Evolutionary conservation across 805 yeast genomes (phyloP).

Genomic region (Candida peoriensis): DNA sequence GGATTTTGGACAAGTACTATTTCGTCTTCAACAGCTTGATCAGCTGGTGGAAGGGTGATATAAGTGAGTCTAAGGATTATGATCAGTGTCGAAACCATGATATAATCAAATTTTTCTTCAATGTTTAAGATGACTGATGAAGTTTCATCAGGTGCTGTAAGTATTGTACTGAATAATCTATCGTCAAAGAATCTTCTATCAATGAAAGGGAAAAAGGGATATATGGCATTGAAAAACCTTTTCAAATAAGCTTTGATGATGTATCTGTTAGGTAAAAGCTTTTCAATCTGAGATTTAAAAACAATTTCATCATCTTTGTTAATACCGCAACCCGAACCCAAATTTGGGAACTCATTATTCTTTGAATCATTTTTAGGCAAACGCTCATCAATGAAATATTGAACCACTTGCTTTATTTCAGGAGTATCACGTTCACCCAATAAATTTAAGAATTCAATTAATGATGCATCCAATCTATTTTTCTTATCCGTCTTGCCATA

Average conservation of each 20-base stretch:
- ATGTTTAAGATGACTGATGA: slow-evolving; percentile 26
- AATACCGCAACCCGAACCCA: slow-evolving; percentile 5
- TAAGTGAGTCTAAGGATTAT: slow-evolving; percentile 38
- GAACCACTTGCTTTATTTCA: slow-evolving; percentile 14
- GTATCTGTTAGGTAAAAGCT: slow-evolving; percentile 33
- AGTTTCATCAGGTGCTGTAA: slow-evolving; percentile 29
- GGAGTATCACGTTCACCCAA: slow-evolving; percentile 21
- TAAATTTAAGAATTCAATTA: slow-evolving; percentile 14
- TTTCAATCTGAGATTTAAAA: slow-evolving; percentile 29
- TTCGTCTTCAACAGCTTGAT: slow-evolving; percentile 10
- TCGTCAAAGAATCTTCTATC: slow-evolving; percentile 33
- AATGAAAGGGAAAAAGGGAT: slow-evolving; percentile 44
- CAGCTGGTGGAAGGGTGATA: slow-evolving; percentile 32
- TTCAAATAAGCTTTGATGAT: slow-evolving; percentile 37
- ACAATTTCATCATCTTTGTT: slow-evolving; percentile 22
- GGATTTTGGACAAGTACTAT: slow-evolving; percentile 30
- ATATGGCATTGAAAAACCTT: slow-evolving; percentile 37
- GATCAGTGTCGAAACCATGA: slow-evolving; percentile 34
- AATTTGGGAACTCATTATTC: slow-evolving; percentile 9
- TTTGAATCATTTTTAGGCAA: slow-evolving; percentile 8
- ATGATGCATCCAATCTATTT: slow-evolving; percentile 20
- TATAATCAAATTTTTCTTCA: slow-evolving; percentile 36
- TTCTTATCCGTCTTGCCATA: slow-evolving; percentile 10
- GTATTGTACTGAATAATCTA: slow-evolving; percentile 25
- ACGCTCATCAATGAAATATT: slow-evolving; percentile 17